phyloP scores from a whole-genome alignment of 2,329 filamentous ascomycete species.

The Colletotrichum cereale region DNA sequence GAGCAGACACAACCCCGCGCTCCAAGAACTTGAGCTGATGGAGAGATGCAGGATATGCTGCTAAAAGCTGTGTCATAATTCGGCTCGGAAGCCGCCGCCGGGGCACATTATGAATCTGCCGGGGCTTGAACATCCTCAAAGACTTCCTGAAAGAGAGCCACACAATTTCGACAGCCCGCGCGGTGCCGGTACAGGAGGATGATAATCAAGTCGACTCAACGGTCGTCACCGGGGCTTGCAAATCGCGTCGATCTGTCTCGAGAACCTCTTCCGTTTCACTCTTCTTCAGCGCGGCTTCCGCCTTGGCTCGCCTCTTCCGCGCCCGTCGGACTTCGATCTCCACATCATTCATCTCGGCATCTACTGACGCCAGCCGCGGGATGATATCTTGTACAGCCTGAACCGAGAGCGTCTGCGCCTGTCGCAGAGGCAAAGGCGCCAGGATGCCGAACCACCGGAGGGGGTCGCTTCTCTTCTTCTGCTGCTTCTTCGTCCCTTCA shows the following conservation, averaged over 20 bases:
- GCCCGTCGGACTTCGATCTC: conserved; percentile 78
- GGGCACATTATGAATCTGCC: background rate
- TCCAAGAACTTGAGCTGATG: background rate
- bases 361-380: conserved; percentile 68
- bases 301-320: conserved; percentile 66
- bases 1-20: background rate
- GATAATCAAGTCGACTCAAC: conserved; percentile 22
- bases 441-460: conserved; percentile 69
- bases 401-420: conserved; percentile 71
- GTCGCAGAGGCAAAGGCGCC: conserved; percentile 63
- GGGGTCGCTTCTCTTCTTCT: conserved; percentile 60
- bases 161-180: background rate
- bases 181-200: background rate
- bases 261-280: conserved; percentile 40
- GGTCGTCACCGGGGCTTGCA: background rate
- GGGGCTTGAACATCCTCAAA: background rate
- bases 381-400: conserved; percentile 69
- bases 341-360: conserved; percentile 70
- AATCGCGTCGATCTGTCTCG: background rate
- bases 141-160: background rate
- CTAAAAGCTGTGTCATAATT: background rate
- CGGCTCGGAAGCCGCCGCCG: background rate
- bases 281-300: conserved; percentile 52
- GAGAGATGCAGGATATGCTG: background rate
- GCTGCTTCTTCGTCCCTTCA: conserved; percentile 28